Evolutionary conservation across 495 filamentous ascomycete species (phyloP), one percentile per base, ranked within the genome.

Genomic region (Talaromyces thailandensis): DNA sequence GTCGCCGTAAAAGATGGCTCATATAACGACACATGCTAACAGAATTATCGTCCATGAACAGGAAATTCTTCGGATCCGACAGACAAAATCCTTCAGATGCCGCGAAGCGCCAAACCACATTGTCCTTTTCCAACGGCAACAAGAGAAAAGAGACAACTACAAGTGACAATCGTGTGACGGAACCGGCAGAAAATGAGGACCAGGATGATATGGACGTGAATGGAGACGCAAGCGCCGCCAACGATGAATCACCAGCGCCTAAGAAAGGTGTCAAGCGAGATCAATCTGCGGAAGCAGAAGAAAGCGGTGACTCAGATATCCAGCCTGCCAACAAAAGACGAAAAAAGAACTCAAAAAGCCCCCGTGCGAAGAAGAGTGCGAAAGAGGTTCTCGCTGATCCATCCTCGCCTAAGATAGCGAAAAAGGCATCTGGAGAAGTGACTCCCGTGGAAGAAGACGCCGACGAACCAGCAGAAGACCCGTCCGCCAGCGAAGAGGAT

Each of bases 21-120:
- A 21, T 31, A 12, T 31, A 12, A 51, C 21, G 12, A 37, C 50
- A 12, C 24, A 55, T 53, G n/a, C 29, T 57, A 37, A 62, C 51
- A 25, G 31, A 8, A 40, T 11, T 32, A 58, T 29, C 52, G 26
- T 26, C 61, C 8, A 61, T 40, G 31, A 55, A 45, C 58, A 80
- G 77, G 66, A 69, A 74, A 50, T 80, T 80, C 56, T 80, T 80
- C 51, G 76, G 77, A 5, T 76, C 75, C 2, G 73, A 71, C 67
- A 69, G 73, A 57, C 53, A 56, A 58, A 32, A 5, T 11, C 53
- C 63, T 29, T 68, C 67, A 52, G 71, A 76, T 48, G 79, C 82
- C 7, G 80, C 81, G 3, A 81, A 82, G 29, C 86, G 89, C 71
- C 92, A 96, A 73, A 86, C 90, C 2, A 94, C 85, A 48, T 75